These are phyloP conservation scores for Diaporthe sp. DNA, from an alignment of 2,329 filamentous ascomycete genomes.

Conservation along the genomic window DNA sequence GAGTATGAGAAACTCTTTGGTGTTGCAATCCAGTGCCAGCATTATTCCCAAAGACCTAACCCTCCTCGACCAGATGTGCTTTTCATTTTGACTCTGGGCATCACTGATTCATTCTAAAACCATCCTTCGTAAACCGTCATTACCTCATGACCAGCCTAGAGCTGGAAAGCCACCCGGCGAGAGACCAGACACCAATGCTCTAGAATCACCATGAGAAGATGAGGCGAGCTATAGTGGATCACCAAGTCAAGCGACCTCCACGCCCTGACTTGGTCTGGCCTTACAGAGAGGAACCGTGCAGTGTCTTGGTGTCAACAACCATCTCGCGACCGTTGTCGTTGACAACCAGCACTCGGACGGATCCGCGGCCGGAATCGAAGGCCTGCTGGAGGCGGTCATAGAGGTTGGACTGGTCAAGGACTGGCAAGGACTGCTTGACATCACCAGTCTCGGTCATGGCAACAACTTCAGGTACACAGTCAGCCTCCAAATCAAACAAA, in stretches of 20 bases:
- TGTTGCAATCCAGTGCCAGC: constrained; percentile 5
- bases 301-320: constrained; percentile 98
- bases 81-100: constrained; percentile 24
- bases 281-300: constrained; percentile 83
- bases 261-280: neutral
- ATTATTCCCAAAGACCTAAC: constrained; percentile 18
- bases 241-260: constrained; percentile 18
- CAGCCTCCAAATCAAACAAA: neutral
- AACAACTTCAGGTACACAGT: constrained; percentile 68
- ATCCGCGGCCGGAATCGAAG: constrained; percentile 93
- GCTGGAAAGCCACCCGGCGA: neutral
- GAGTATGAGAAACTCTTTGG: constrained; percentile 15
- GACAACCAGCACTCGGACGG: constrained; percentile 95
- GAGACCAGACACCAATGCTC: constrained; percentile 42
- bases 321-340: constrained; percentile 94
- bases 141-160: constrained; percentile 44
- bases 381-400: constrained; percentile 84
- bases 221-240: constrained; percentile 39
- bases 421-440: constrained; percentile 94
- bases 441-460: constrained; percentile 99
- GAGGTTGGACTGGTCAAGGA: constrained; percentile 95
- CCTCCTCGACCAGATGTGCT: constrained; percentile 14
- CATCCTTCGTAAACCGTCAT: constrained; percentile 46
- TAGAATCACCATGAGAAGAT: constrained; percentile 16
- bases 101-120: constrained; percentile 43